phyloP scores from a whole-genome alignment of 2,329 filamentous ascomycete species.

The Stemphylium beticola region DNA sequence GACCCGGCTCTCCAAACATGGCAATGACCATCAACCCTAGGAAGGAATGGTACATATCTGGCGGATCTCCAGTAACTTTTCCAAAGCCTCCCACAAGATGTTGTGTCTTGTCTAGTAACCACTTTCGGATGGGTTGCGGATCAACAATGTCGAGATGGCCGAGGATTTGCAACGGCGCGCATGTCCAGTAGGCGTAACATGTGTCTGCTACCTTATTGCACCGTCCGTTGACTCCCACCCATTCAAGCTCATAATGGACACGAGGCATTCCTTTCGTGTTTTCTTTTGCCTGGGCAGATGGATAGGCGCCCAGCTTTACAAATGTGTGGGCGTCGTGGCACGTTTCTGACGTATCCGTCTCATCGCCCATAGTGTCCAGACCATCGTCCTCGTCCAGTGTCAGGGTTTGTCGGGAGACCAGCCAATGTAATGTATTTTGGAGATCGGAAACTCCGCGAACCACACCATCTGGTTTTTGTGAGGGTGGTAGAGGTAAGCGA shows the following conservation, averaged over 20 bases:
- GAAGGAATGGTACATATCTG: constrained; percentile 85
- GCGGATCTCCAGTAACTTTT: constrained; percentile 54
- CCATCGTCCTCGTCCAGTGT: constrained; percentile 52
- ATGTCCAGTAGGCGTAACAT: constrained; percentile 94
- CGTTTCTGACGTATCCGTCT: constrained; percentile 49
- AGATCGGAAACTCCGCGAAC: constrained; percentile 48
- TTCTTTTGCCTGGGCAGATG: constrained; percentile 32
- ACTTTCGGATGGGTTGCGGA: constrained; percentile 68
- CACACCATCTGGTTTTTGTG: constrained; percentile 32
- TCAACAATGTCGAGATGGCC: constrained; percentile 63
- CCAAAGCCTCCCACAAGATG: constrained; percentile 70
- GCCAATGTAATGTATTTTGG: constrained; percentile 52
- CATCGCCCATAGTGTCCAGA: constrained; percentile 46
- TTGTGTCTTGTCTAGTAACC: constrained; percentile 84
- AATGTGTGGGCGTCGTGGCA: constrained; percentile 50
- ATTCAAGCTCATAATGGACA: constrained; percentile 60
- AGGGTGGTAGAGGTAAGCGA: constrained; percentile 54
- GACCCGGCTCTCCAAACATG: constrained; percentile 70
- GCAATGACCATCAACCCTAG: constrained; percentile 82
- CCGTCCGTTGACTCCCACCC: constrained; percentile 85
- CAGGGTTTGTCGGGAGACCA: constrained; percentile 55
- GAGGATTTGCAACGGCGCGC: constrained; percentile 60
- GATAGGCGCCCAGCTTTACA: constrained; percentile 40
- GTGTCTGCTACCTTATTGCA: constrained; percentile 93
- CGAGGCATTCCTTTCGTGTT: constrained; percentile 63